Evolutionary conservation across 345 rosid genomes (phyloP).

Genomic region (Linum lewisii): DNA sequence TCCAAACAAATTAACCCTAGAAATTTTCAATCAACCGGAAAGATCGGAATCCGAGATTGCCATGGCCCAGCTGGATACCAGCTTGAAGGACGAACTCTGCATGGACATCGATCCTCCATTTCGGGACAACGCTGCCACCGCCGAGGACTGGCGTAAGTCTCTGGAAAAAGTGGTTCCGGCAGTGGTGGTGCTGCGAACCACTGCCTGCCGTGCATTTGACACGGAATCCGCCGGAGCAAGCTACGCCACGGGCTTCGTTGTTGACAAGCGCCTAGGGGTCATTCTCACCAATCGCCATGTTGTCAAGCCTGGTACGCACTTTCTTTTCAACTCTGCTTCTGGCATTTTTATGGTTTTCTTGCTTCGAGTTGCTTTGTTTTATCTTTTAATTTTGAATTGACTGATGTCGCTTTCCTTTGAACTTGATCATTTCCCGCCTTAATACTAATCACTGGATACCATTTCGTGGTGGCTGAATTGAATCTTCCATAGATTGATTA

Average conservation of each 20-base stretch:
- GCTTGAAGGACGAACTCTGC: slow-evolving; percentile 47
- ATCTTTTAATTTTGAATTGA: background rate
- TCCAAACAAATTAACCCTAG: too few relatives aligned
- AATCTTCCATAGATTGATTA: too few relatives aligned
- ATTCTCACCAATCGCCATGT: slow-evolving; percentile 97
- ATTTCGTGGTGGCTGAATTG: too few relatives aligned
- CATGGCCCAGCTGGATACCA: slow-evolving; percentile 28
- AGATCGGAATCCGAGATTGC: slow-evolving; percentile 39
- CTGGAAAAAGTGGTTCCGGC: slow-evolving; percentile 74
- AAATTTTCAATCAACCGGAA: slow-evolving; percentile 17
- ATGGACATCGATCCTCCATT: slow-evolving; percentile 55
- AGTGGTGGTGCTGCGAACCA: slow-evolving; percentile 76
- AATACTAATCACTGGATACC: too few relatives aligned
- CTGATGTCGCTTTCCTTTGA: too few relatives aligned
- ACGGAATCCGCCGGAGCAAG: slow-evolving; percentile 72
- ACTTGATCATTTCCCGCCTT: too few relatives aligned
- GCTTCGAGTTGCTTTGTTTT: background rate
- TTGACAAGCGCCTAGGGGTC: slow-evolving; percentile 83
- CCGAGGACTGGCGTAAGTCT: slow-evolving; percentile 82
- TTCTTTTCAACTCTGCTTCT: too few relatives aligned
- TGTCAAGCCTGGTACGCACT: slow-evolving; percentile 57
- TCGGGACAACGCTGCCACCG: slow-evolving; percentile 47
- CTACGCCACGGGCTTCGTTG: slow-evolving; percentile 83
- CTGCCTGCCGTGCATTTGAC: slow-evolving; percentile 85
- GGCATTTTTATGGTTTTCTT: background rate